A percentile compares a stretch with the other conserved stretches of the same genome.
Evolutionary conservation across 805 yeast genomes (phyloP).

Genomic region (Candida arabinofermentans): DNA sequence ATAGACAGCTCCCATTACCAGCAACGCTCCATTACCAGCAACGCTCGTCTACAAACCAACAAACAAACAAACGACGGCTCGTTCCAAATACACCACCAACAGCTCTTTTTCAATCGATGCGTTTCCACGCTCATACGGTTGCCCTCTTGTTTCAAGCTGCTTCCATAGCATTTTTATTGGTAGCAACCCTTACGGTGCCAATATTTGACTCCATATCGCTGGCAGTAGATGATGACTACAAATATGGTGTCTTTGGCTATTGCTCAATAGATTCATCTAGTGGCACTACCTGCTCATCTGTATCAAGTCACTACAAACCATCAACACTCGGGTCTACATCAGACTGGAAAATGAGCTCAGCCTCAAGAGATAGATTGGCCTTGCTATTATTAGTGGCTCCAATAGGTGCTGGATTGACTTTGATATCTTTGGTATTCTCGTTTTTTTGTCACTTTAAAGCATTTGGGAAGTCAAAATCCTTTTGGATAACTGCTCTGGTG

Average conservation of each 20-base stretch:
- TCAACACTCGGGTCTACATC: conserved; percentile 28
- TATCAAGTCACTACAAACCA: conserved; percentile 36
- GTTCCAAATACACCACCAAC: too few relatives aligned
- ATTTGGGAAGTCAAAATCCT: conserved; percentile 16
- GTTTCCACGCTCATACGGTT: conserved; percentile 15
- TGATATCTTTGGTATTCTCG: conserved; percentile 39
- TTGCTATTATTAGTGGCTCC: conserved; percentile 59
- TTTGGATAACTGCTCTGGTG: conserved; percentile 41
- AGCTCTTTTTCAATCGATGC: too few relatives aligned
- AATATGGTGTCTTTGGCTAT: conserved; percentile 67
- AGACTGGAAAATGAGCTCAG: conserved; percentile 46
- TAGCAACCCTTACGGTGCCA: conserved; percentile 62
- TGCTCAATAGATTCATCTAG: conserved; percentile 33
- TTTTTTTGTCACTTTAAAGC: conserved; percentile 29
- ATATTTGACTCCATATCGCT: conserved; percentile 45
- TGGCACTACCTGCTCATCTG: conserved; percentile 25
- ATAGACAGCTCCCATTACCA: too few relatives aligned
- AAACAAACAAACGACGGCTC: too few relatives aligned
- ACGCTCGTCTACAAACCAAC: too few relatives aligned
- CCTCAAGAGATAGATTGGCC: conserved; percentile 48
- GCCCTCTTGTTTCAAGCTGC: conserved; percentile 43
- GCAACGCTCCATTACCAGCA: too few relatives aligned
- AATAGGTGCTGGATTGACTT: conserved; percentile 60
- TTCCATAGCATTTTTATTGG: conserved; percentile 58
- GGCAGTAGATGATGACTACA: conserved; percentile 40